Conservation (phyloP, 164 flowering plant genomes). For the Paratinospora sagittata region DNA sequence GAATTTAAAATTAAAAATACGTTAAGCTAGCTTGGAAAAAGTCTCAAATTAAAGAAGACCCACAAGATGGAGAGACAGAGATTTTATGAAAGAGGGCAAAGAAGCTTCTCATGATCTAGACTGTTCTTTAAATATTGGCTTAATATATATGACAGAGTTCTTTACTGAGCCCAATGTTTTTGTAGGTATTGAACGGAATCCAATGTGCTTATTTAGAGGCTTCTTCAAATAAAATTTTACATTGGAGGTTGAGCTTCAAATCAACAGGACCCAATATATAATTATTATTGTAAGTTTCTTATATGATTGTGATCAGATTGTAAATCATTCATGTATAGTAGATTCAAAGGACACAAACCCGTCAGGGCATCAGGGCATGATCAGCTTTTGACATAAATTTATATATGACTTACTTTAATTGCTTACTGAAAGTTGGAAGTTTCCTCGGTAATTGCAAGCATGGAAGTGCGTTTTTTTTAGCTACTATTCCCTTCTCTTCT, state of each 20-base stretch:
- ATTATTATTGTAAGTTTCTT: neutral
- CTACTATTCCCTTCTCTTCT: constrained; percentile 14
- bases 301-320: neutral
- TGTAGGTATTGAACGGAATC: constrained; percentile 25
- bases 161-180: constrained; percentile 12
- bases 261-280: neutral
- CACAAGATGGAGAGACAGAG: constrained; percentile 5
- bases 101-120: constrained; percentile 22
- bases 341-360: constrained; percentile 1
- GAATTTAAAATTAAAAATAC: too few species aligned
- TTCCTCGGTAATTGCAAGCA: constrained; percentile 53
- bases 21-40: too few species aligned
- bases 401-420: constrained; percentile 12
- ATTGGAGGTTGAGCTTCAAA: constrained; percentile 19
- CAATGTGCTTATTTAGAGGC: constrained; percentile 20
- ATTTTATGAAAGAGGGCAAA: constrained; percentile 2
- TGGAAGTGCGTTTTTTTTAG: constrained; percentile 40
- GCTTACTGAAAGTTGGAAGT: constrained; percentile 47
- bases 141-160: neutral
- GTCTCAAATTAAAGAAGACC: neutral
- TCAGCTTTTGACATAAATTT: constrained; percentile 10
- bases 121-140: constrained; percentile 21
- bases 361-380: too few species aligned
- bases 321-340: neutral
- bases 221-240: constrained; percentile 20